These are phyloP conservation scores for Yamadazyma oceani DNA, from an alignment of 1,139 yeast genomes.

Conservation along the genomic window DNA sequence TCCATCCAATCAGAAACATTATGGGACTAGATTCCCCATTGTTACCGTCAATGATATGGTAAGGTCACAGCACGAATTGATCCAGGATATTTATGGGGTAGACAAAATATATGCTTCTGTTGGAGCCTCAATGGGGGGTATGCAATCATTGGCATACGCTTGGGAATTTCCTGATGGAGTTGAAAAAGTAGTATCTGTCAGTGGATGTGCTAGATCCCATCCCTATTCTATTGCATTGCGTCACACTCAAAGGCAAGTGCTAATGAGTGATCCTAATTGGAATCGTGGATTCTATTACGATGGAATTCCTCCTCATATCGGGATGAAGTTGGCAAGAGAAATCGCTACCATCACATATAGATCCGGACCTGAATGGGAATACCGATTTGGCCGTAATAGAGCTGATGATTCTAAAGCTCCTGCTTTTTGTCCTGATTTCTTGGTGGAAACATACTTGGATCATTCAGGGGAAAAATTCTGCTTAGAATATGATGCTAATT, in stretches of 20 bases:
- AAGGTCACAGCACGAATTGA: conserved; percentile 75
- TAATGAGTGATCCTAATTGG: conserved; percentile 96
- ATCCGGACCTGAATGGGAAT: conserved; percentile 97
- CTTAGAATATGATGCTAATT: conserved; percentile 87
- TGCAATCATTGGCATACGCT: conserved; percentile 90
- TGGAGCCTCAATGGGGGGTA: conserved; percentile 97
- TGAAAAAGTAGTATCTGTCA: conserved; percentile 67
- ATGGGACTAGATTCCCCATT: conserved; percentile 88
- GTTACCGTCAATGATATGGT: conserved; percentile 87
- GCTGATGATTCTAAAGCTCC: conserved; percentile 80
- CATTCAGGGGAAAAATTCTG: conserved; percentile 96
- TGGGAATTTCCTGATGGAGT: conserved; percentile 81
- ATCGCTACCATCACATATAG: conserved; percentile 93
- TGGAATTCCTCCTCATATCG: conserved; percentile 83
- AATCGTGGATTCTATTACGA: conserved; percentile 85
- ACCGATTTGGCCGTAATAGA: conserved; percentile 83
- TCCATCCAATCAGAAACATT: conserved; percentile 64
- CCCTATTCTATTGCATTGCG: conserved; percentile 94
- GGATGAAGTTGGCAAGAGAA: conserved; percentile 92
- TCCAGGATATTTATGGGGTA: conserved; percentile 62
- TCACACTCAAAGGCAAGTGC: conserved; percentile 87
- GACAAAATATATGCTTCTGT: conserved; percentile 70
- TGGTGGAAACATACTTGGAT: conserved; percentile 88
- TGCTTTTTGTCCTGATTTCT: conserved; percentile 88
- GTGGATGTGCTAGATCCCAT: conserved; percentile 92